Conservation (phyloP, 495 filamentous ascomycete species). For the Penicillium bovifimosum region DNA sequence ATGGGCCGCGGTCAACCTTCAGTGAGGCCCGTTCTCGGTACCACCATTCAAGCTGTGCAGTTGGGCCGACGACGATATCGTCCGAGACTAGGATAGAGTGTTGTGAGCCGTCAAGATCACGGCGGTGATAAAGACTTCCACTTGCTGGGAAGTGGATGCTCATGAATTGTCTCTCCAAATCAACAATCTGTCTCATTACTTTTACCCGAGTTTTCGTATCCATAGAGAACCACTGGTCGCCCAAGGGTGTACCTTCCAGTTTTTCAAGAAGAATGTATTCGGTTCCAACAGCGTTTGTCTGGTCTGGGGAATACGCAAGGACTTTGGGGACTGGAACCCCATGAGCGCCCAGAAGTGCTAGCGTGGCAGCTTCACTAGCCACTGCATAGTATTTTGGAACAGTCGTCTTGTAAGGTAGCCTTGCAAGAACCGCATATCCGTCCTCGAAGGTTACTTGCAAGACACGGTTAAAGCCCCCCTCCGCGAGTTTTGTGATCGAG, state of each 20-base stretch:
- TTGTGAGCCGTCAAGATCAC: conserved; percentile 18
- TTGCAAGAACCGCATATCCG: conserved; percentile 21
- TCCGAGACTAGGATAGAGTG: conserved; percentile 9
- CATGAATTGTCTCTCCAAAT: conserved; percentile 29
- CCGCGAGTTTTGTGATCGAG: conserved; percentile 28
- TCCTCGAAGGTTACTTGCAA: conserved; percentile 23
- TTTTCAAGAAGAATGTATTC: conserved; percentile 28
- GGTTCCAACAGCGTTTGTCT: conserved; percentile 19
- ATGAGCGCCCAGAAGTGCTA: conserved; percentile 23
- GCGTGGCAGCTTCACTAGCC: conserved; percentile 36
- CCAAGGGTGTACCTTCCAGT: conserved; percentile 17
- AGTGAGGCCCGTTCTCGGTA: conserved; percentile 19
- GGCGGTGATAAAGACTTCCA: conserved; percentile 32
- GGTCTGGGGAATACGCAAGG: conserved; percentile 16
- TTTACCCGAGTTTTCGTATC: conserved; percentile 21
- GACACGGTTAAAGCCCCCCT: conserved; percentile 32
- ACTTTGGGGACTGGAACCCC: conserved; percentile 27
- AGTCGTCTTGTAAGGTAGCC: conserved; percentile 25
- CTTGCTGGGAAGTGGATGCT: conserved; percentile 24
- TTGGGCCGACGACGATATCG: conserved; percentile 25
- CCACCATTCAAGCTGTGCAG: conserved; percentile 27
- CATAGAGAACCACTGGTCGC: conserved; percentile 24
- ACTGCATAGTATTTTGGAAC: conserved; percentile 23
- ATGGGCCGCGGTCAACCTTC: conserved; percentile 30
- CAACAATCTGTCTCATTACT: conserved; percentile 30